These are phyloP conservation scores for Babesia ovata DNA, from an alignment of 169 alveolate species.

Conservation along the genomic window DNA sequence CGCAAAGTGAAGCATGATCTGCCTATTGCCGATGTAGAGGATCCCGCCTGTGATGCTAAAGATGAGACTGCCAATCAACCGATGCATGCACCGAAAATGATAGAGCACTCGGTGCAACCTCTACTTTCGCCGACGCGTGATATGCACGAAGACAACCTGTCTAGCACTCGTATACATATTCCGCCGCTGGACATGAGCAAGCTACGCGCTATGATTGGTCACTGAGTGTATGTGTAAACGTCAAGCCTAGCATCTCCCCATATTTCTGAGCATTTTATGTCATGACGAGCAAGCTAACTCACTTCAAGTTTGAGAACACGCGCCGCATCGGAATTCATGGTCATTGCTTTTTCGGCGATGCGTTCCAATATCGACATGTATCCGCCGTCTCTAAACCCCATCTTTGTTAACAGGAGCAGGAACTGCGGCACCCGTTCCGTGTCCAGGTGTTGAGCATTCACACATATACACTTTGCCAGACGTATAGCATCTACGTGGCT, in stretches of 20 bases:
- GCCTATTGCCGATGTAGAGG: background rate
- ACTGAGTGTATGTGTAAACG: background rate
- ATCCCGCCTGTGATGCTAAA: background rate
- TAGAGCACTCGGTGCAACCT: background rate
- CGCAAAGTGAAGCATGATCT: too few species aligned
- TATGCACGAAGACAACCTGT: background rate
- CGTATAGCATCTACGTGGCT: background rate
- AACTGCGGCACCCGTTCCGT: background rate
- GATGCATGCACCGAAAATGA: background rate
- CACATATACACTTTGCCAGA: slow-evolving; percentile 3
- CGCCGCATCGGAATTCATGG: slow-evolving; percentile 14
- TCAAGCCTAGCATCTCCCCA: slow-evolving; percentile 1
- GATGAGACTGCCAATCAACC: background rate
- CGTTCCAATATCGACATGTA: slow-evolving; percentile 8
- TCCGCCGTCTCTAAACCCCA: background rate
- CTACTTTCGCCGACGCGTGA: background rate
- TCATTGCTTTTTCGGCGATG: slow-evolving; percentile 9
- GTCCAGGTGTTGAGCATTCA: background rate
- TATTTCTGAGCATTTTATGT: background rate
- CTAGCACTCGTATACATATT: slow-evolving; percentile 17
- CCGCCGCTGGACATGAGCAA: slow-evolving; percentile 35
- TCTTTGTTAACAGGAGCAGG: background rate
- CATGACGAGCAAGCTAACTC: background rate
- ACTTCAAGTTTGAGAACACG: slow-evolving; percentile 19
- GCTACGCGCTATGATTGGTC: background rate